Evolutionary conservation across 129 eudicot genomes (phyloP).

Genomic region (Flaveria robusta): DNA sequence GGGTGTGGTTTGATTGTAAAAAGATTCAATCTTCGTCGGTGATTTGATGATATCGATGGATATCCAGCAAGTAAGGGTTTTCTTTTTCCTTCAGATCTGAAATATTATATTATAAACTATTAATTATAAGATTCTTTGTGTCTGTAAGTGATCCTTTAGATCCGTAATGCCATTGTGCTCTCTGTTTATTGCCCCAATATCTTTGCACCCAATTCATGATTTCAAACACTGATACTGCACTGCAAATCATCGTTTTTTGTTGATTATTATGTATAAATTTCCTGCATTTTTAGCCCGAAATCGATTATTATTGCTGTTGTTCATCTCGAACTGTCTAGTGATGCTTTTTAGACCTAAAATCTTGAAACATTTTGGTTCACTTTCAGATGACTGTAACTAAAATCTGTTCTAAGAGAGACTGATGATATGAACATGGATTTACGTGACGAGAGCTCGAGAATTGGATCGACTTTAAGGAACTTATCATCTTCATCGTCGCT

Average conservation of each 20-base stretch:
- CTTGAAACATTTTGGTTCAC: conserved; percentile 25
- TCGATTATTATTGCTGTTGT: background rate
- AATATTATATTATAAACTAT: conserved; percentile 22
- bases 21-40: conserved; percentile 30
- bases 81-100: conserved; percentile 34
- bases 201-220: conserved; percentile 22
- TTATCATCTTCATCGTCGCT: conserved; percentile 90
- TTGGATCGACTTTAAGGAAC: conserved; percentile 67
- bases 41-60: conserved; percentile 36
- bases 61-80: conserved; percentile 35
- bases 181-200: conserved; percentile 30
- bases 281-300: conserved; percentile 10
- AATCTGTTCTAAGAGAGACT: conserved; percentile 28
- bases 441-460: conserved; percentile 67
- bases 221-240: background rate
- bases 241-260: background rate
- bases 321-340: background rate
- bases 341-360: conserved; percentile 21
- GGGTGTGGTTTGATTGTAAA: conserved; percentile 37
- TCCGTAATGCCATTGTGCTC: conserved; percentile 37
- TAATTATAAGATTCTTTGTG: conserved; percentile 29
- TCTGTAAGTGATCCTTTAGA: conserved; percentile 38
- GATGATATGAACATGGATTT: conserved; percentile 64
- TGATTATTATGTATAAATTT: background rate
- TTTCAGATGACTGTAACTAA: conserved; percentile 37